Evolutionary conservation across 1,284 basidiomycete genomes (phyloP).

Genomic region (Cryptococcus floricola): DNA sequence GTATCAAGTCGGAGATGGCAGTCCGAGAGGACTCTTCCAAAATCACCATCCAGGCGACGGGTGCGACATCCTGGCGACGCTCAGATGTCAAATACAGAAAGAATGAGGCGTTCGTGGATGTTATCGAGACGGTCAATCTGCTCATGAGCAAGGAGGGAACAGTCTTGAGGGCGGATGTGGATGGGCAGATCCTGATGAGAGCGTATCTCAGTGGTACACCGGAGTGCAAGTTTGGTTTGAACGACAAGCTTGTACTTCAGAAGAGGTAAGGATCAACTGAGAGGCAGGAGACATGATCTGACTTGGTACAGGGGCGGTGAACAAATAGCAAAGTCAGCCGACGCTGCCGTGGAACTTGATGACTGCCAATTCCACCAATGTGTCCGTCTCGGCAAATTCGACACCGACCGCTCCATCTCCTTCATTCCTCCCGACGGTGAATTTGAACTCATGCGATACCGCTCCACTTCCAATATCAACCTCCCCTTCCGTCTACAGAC

Average conservation of each 20-base stretch:
- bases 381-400: conserved; percentile 90
- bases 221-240: conserved; percentile 93
- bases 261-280: conserved; percentile 53
- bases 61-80: conserved; percentile 87
- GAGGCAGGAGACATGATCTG: not conserved
- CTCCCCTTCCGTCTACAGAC: conserved; percentile 86
- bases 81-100: conserved; percentile 96
- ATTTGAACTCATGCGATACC: conserved; percentile 98
- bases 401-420: conserved; percentile 85
- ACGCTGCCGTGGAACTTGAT: conserved; percentile 87
- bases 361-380: conserved; percentile 99
- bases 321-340: conserved; percentile 52
- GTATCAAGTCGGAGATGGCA: conserved; percentile 75
- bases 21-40: conserved; percentile 87
- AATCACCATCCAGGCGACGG: conserved; percentile 93
- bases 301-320: conserved; percentile 49
- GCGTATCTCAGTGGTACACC: conserved; percentile 95
- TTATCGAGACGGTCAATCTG: conserved; percentile 92
- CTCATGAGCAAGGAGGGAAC: conserved; percentile 95
- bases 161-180: conserved; percentile 91
- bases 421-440: conserved; percentile 99
- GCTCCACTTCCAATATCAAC: conserved; percentile 92
- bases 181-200: conserved; percentile 96
- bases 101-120: conserved; percentile 97
- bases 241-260: conserved; percentile 96